These are phyloP conservation scores for Xylaria cubensis DNA, from an alignment of 495 filamentous ascomycete genomes.

Conservation along the genomic window DNA sequence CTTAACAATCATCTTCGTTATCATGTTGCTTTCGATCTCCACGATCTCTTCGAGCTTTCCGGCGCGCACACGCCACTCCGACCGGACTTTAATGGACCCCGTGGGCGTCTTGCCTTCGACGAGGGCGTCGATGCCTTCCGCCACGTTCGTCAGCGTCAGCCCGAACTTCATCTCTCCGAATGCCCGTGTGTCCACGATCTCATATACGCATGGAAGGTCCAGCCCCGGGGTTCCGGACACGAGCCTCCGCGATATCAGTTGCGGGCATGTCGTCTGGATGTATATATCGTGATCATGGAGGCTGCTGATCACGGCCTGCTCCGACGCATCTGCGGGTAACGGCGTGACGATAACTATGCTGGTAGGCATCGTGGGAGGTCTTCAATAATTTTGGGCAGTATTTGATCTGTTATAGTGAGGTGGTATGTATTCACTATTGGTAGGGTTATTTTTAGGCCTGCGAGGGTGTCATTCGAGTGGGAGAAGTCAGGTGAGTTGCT, in stretches of 20 bases:
- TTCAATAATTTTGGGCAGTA: neutral
- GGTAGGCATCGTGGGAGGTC: slow-evolving; percentile 21
- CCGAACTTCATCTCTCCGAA: slow-evolving; percentile 50
- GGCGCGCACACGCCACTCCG: slow-evolving; percentile 44
- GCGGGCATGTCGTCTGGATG: slow-evolving; percentile 48
- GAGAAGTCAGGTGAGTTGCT: neutral
- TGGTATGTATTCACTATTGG: neutral
- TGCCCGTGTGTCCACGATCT: slow-evolving; percentile 42
- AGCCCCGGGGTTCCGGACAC: slow-evolving; percentile 20
- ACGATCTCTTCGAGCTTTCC: slow-evolving; percentile 41
- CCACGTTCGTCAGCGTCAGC: slow-evolving; percentile 41
- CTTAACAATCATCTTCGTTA: slow-evolving; percentile 49
- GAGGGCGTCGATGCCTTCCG: slow-evolving; percentile 41
- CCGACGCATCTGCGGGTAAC: slow-evolving; percentile 61
- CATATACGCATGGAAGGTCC: slow-evolving; percentile 29
- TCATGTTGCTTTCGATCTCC: slow-evolving; percentile 46
- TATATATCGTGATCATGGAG: slow-evolving; percentile 63
- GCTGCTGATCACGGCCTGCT: slow-evolving; percentile 60
- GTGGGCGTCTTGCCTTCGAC: slow-evolving; percentile 52
- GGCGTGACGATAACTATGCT: slow-evolving; percentile 53
- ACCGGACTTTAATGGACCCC: slow-evolving; percentile 47
- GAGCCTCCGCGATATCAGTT: slow-evolving; percentile 38
- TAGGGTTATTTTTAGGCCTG: no score
- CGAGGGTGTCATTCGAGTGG: neutral
- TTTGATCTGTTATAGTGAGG: neutral